Evolutionary conservation across 164 flowering plant genomes (phyloP).

Genomic region (Tetrastigma voinierianum): DNA sequence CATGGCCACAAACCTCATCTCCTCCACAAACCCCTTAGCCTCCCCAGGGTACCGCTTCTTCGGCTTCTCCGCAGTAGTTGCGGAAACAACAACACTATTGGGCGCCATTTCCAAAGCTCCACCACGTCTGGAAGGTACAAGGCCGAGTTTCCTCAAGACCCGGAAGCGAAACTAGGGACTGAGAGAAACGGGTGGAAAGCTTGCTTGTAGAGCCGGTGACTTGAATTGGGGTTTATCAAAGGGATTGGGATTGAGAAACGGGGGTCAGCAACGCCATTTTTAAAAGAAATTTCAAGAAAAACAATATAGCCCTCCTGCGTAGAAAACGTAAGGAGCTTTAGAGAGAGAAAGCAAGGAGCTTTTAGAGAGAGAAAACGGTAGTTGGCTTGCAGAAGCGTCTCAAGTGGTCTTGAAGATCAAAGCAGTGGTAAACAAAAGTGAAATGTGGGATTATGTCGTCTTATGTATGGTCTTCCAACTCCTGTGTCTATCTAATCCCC

Average conservation of each 20-base stretch:
- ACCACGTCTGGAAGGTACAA: too few relatives aligned
- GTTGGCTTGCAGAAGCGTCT: conserved; percentile 16
- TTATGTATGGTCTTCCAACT: too few relatives aligned
- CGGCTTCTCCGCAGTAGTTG: conserved; percentile 59
- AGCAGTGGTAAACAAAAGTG: not conserved
- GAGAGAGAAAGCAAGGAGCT: not conserved
- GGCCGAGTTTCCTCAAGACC: conserved; percentile 37
- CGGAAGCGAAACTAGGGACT: conserved; percentile 3
- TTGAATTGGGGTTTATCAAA: conserved; percentile 20
- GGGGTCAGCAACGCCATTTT: conserved; percentile 22
- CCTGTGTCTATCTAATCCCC: too few relatives aligned
- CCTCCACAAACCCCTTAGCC: conserved; percentile 91
- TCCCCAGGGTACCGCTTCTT: conserved; percentile 72
- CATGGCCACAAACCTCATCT: conserved; percentile 96
- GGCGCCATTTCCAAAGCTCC: conserved; percentile 46
- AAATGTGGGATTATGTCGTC: too few relatives aligned
- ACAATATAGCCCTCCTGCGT: not conserved
- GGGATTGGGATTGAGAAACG: conserved; percentile 22
- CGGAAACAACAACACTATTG: conserved; percentile 24
- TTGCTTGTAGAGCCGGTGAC: too few relatives aligned
- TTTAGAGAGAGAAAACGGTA: not conserved
- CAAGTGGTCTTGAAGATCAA: conserved; percentile 22
- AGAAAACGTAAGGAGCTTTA: too few relatives aligned
- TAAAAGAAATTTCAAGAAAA: not conserved
- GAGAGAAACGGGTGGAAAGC: not conserved